These are phyloP conservation scores for Paracorniculantispora psalliotae DNA, from an alignment of 2,329 filamentous ascomycete genomes.

Conservation along the genomic window DNA sequence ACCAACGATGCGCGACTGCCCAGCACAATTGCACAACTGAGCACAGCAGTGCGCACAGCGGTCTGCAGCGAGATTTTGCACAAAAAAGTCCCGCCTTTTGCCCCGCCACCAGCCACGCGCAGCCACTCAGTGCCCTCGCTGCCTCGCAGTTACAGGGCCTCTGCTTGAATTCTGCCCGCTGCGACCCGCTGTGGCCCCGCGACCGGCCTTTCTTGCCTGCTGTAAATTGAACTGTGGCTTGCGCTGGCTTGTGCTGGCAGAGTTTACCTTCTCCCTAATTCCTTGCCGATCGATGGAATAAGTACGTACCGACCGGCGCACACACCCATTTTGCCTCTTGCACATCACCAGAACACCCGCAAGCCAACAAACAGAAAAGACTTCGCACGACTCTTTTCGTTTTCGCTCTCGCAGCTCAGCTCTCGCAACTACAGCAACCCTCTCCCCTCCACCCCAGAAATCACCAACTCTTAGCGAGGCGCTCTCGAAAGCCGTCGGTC, in stretches of 20 bases:
- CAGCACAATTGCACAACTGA: no score
- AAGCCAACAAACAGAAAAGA: neutral
- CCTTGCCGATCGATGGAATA: slow-evolving; percentile 1
- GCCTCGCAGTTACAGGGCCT: no score
- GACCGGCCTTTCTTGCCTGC: no score
- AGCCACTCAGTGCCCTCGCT: neutral
- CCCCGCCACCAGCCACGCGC: slow-evolving; percentile 2
- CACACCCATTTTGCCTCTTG: slow-evolving; percentile 9
- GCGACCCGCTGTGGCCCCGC: slow-evolving; percentile 4
- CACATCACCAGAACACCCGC: slow-evolving; percentile 4
- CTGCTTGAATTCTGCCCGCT: no score
- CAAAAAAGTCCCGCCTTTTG: neutral
- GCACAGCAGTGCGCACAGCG: neutral
- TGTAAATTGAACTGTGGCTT: neutral
- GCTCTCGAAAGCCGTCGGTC: slow-evolving; percentile 44
- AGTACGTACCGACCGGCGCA: neutral
- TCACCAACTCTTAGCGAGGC: slow-evolving; percentile 39
- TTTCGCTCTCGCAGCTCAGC: neutral
- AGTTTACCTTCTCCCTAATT: slow-evolving; percentile 5
- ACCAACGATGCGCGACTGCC: no score
- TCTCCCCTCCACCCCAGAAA: slow-evolving; percentile 2
- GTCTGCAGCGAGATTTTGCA: neutral
- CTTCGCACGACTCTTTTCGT: neutral
- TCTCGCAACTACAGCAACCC: neutral
- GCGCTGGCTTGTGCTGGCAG: neutral